Evolutionary conservation across 2,329 filamentous ascomycete genomes (phyloP).

Genomic region (Gnomoniopsis smithogilvyi): DNA sequence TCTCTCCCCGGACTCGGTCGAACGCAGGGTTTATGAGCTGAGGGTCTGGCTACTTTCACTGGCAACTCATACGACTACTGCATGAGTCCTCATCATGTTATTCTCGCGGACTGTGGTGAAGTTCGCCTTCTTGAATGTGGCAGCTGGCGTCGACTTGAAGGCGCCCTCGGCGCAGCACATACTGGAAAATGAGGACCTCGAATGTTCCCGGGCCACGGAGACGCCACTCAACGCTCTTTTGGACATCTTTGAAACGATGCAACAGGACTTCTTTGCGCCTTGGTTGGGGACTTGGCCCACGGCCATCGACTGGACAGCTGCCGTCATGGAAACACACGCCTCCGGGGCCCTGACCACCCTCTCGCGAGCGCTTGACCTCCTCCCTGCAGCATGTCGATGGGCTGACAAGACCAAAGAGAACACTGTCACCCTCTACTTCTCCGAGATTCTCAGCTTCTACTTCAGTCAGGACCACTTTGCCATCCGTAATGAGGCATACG

Average conservation of each 20-base stretch:
- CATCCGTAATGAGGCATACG: constrained; percentile 74
- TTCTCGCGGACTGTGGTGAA: neutral
- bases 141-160: neutral
- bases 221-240: constrained; percentile 1
- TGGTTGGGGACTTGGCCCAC: constrained; percentile 80
- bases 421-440: constrained; percentile 78
- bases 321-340: constrained; percentile 77
- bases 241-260: constrained; percentile 61
- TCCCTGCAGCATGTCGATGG: constrained; percentile 30
- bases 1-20: neutral
- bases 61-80: neutral
- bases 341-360: constrained; percentile 71
- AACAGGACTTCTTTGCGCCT: constrained; percentile 71
- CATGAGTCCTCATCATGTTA: neutral
- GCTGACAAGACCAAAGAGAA: constrained; percentile 63
- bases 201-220: neutral
- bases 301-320: constrained; percentile 91
- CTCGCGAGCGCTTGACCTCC: constrained; percentile 51
- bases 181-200: neutral
- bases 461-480: constrained; percentile 80
- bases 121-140: neutral
- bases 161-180: neutral
- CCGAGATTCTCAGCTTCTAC: constrained; percentile 73
- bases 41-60: neutral
- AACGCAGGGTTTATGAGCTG: neutral